These are phyloP conservation scores for Mortierella sp. DNA, from an alignment of 371 early-diverging fungal species.

Conservation along the genomic window DNA sequence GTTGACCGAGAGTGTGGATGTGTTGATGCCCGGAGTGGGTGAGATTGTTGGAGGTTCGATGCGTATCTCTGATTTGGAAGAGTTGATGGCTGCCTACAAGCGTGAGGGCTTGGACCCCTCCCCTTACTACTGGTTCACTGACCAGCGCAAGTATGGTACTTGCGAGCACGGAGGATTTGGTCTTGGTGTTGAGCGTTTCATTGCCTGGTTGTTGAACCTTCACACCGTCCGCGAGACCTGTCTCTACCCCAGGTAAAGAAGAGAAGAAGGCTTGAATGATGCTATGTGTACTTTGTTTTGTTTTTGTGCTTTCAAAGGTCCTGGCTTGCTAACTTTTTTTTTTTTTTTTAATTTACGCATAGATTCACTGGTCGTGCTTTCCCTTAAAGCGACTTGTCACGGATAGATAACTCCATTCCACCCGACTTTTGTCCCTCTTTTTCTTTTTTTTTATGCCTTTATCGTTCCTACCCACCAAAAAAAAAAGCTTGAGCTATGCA, in stretches of 20 bases:
- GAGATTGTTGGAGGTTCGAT: slow-evolving; percentile 99
- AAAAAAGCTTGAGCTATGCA: not conserved
- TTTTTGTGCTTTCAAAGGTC: not conserved
- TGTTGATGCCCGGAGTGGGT: slow-evolving; percentile 99
- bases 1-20: slow-evolving; percentile 98
- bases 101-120: slow-evolving; percentile 96
- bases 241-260: slow-evolving; percentile 91
- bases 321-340: not conserved
- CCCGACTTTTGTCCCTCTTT: not conserved
- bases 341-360: not conserved
- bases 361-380: slow-evolving; percentile 55
- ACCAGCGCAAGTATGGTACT: slow-evolving; percentile 99
- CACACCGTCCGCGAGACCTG: slow-evolving; percentile 94
- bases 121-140: slow-evolving; percentile 99
- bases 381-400: slow-evolving; percentile 34
- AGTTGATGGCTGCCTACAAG: slow-evolving; percentile 94
- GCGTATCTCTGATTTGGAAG: slow-evolving; percentile 94
- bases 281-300: not conserved
- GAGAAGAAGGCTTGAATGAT: too few species aligned
- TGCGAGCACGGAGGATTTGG: slow-evolving; percentile 99
- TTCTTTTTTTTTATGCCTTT: slow-evolving; percentile 2
- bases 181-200: slow-evolving; percentile 98
- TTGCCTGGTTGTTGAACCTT: slow-evolving; percentile 97
- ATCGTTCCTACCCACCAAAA: too few species aligned
- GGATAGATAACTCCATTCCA: not conserved